Conservation (phyloP, 2,329 filamentous ascomycete genomes). For the Neopestalotiopsis rosae region DNA sequence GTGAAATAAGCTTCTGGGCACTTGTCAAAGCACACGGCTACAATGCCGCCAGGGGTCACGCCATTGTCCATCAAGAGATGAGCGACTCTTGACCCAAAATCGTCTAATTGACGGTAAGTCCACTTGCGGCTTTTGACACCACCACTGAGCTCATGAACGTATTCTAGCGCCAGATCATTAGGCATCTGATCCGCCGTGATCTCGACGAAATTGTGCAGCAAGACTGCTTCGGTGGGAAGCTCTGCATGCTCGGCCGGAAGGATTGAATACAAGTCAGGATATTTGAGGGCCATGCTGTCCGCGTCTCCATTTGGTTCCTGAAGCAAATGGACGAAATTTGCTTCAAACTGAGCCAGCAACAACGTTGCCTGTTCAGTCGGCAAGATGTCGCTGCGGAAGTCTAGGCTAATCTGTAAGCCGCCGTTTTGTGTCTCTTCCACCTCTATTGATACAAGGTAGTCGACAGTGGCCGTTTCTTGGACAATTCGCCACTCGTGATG, state of each 20-base stretch:
- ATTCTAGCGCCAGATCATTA: conserved; percentile 73
- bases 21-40: conserved; percentile 84
- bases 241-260: conserved; percentile 62
- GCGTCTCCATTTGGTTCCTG: conserved; percentile 48
- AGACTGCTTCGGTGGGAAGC: conserved; percentile 61
- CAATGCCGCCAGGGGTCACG: conserved; percentile 61
- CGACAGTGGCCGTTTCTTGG: conserved; percentile 71
- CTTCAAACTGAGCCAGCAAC: conserved; percentile 75
- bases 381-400: conserved; percentile 67
- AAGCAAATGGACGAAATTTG: conserved; percentile 65
- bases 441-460: conserved; percentile 84
- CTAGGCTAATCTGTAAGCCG: conserved; percentile 66
- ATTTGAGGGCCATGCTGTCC: conserved; percentile 40
- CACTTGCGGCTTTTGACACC: conserved; percentile 59
- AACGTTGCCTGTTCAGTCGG: conserved; percentile 71
- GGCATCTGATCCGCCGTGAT: conserved; percentile 60
- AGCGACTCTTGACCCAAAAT: conserved; percentile 74
- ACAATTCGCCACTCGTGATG: conserved; percentile 61
- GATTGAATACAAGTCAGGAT: conserved; percentile 63
- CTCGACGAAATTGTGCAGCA: conserved; percentile 84
- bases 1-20: conserved; percentile 83
- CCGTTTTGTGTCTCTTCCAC: conserved; percentile 61
- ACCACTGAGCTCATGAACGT: conserved; percentile 63
- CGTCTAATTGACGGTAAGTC: conserved; percentile 77
- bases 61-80: conserved; percentile 61